Evolutionary conservation across 495 filamentous ascomycete genomes (phyloP), one percentile per base, ranked within the genome.

Genomic region (Trichoderma parareesei): DNA sequence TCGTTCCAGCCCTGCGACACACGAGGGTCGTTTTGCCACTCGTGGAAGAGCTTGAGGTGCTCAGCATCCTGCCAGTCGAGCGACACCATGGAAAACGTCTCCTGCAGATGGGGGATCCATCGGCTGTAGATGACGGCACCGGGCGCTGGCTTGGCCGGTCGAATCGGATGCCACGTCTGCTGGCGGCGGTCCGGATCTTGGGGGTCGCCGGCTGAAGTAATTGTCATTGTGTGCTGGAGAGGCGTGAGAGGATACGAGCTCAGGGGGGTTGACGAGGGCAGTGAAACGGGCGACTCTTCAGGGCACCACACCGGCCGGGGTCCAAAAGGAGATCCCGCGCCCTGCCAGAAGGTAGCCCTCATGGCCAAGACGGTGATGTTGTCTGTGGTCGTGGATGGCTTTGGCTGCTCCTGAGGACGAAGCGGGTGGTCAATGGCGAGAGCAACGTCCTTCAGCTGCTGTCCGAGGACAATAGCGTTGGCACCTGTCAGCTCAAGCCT

Each of bases 1-100:
- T 86, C 82, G 65, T 88, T 86, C 87, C 87, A 89, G 6, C 86
- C 87, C 69, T 84, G 80, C 11, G 85, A 85, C 5, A 89, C 87
- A 41, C 87, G 83, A 37, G 86, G 86, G 69, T 89, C 87, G 71
- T 88, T 89, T 71, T 88, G 85, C 87, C 87, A 89, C 33, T 67
- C 77, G 71, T 89, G 81, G 75, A 90, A 90, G 7, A 87, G 75
- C 41, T 74, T 71, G 62, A 88, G 70, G 65, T 90, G 87, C 64
- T 79, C 76, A 0, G 68, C 64, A 66, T 85, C 72, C 62, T 76
- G 61, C 73, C 78, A 82, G 67, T 90, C 81, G 0, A 90, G 77
- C 20, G 83, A 85, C 35, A 84, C 79, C 71, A 90, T 84, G 49
- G 83, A 86, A 68, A 89, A 90, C 65, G 81, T 83, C 76, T 88